Evolutionary conservation across 129 eudicot species (phyloP), one percentile per base, ranked within the genome.

Genomic region (Lactuca saligna): DNA sequence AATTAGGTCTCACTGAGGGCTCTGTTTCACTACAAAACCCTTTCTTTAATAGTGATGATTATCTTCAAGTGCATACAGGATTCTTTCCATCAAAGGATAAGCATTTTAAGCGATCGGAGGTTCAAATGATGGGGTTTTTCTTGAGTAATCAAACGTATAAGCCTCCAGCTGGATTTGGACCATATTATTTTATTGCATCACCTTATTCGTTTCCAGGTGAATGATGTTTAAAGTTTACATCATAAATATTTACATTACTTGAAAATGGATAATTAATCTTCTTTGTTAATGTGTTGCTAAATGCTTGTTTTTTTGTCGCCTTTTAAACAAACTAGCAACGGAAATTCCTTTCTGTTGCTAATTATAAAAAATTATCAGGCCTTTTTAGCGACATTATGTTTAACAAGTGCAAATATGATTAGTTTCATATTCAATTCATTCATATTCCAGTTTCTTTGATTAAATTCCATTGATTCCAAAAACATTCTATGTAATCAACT

Each of bases 91-190:
- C 90, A 16, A 61, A 75, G 41, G 79, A 57, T 46, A 81, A 84
- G 80, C 78, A 85, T 74, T 93, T 93, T 62, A 83, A 80, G 55
- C 69, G 97, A 65, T 34, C 87, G 2, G 85, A 81, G 75, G 83
- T 93, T 56, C 89, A 82, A 78, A 83, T 79, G 72, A 59, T 93
- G 76, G 99, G 99, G 6, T 87, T 87, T 83, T 76, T 51, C 72
- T 74, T 93, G 63, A 89, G 88, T 65, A 93, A 87, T 69, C 99
- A 93, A 59, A 85, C 90, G 16, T 89, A 87, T 75, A 93, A 93
- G 76, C 99, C 99, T 20, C 97, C 99, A 41, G 54, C 61, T 7
- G 88, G 56, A 42, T 93, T 93, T 56, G 99, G 99, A n/a, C 97
- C 99, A 1, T 93, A 93, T 74, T 78, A 66, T 81, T 93, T 89